Conservation (phyloP, 257 asterid species). For the Fraxinus americana region DNA sequence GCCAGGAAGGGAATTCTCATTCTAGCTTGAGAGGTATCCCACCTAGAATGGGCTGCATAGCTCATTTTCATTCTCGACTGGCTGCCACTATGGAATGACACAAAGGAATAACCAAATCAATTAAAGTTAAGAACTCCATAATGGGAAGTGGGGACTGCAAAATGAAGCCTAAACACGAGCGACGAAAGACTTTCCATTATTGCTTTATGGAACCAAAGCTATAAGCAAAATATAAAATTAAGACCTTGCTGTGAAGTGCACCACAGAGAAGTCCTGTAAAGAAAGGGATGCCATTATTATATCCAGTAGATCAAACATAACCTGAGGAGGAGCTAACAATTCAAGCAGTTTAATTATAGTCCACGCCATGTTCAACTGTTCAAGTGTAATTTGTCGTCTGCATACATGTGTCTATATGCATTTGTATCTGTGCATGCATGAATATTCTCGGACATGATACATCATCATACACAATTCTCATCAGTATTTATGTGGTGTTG, state of each 20-base stretch:
- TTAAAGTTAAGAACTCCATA: not conserved
- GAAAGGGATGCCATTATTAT: not conserved
- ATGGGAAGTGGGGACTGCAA: not conserved
- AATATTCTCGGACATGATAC: not conserved
- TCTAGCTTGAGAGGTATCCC: not conserved
- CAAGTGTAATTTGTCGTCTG: not conserved
- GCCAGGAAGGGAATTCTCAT: not conserved
- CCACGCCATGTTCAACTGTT: not conserved
- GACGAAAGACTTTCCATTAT: not conserved
- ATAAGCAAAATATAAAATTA: not conserved
- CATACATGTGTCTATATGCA: not conserved
- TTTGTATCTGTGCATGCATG: not conserved
- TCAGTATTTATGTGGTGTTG: not conserved
- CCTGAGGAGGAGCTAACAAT: not conserved
- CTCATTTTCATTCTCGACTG: not conserved
- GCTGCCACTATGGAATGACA: not conserved
- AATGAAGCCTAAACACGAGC: not conserved
- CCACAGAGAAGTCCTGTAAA: not conserved
- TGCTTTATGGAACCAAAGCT: not conserved
- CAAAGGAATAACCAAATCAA: not conserved
- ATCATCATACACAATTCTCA: not conserved
- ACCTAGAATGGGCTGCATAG: not conserved
- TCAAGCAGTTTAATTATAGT: not conserved
- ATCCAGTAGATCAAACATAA: not conserved
- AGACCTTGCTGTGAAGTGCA: not conserved